These are phyloP conservation scores for Pseudogymnoascus pannorum DNA, from an alignment of 2,329 filamentous ascomycete species.

Conservation along the genomic window DNA sequence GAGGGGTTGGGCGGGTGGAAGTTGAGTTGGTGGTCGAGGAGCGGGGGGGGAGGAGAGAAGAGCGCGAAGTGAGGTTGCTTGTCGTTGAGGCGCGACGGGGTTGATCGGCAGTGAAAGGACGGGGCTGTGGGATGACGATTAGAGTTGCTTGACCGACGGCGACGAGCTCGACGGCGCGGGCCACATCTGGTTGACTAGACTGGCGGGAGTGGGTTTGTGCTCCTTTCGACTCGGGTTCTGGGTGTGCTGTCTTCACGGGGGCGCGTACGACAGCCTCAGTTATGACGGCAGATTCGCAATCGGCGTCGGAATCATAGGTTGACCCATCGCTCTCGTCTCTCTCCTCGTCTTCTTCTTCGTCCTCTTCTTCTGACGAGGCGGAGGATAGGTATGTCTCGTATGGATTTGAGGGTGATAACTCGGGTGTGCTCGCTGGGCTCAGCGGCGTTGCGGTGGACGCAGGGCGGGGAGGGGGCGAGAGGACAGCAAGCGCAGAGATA, in stretches of 20 bases:
- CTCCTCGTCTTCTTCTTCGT: too few relatives aligned
- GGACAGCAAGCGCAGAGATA: not conserved
- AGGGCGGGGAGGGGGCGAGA: not conserved
- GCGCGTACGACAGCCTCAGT: not conserved
- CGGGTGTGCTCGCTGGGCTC: not conserved
- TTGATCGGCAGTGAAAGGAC: not conserved
- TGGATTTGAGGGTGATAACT: not conserved
- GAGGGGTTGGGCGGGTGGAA: not conserved
- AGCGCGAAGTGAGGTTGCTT: not conserved
- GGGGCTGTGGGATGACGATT: not conserved
- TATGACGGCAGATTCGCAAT: not conserved
- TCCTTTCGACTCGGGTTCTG: not conserved
- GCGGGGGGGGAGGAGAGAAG: not conserved
- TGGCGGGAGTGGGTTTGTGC: not conserved
- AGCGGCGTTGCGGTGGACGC: not conserved
- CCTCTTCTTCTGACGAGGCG: not conserved
- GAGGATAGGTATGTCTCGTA: constrained; percentile 1
- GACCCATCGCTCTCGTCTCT: not conserved
- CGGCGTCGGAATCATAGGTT: not conserved
- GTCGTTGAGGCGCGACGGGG: not conserved
- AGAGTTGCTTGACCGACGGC: not conserved
- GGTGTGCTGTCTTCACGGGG: not conserved
- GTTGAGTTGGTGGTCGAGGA: not conserved
- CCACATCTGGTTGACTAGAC: not conserved
- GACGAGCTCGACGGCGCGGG: not conserved